Evolutionary conservation across 2,329 filamentous ascomycete genomes (phyloP), one percentile per base, ranked within the genome.

Genomic region (Hypoxylon sp.): DNA sequence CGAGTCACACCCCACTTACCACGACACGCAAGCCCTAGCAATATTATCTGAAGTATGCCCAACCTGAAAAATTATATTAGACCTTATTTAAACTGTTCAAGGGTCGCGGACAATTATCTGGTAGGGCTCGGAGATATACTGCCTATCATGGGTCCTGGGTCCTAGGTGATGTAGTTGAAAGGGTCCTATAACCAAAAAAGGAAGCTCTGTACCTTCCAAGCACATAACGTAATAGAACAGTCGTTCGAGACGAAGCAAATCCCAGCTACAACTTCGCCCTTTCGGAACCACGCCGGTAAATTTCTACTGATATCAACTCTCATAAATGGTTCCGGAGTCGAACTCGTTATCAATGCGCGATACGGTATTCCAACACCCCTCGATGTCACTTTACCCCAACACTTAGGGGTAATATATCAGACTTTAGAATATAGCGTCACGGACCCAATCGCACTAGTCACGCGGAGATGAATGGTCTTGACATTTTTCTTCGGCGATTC

Each of bases 1-100:
- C 38, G 36, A 41, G 34, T 41, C 34, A 41, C 38, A 21, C 51
- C 51, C 38, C 38, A 28, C 51, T 43, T 41, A 7, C 30, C 21
- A 25, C 34, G n/a, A 28, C 25, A 38, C 38, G 19, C 34, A 11
- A 53, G 10, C 2, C 19, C 38, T 23, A 4, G 13, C 34, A 28
- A 28, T 2, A 36, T 23, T 5, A 17, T 19, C 34, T 53, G 14
- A 38, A 17, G n/a, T 25, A 19, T n/a, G n/a, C 21, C 38, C 23
- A 14, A 53, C 19, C 13, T 17, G 21, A 53, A 41, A 23, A 10
- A 11, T 17, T 53, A 41, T 53, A 53, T 36, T 43, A 53, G 25
- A 21, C 28, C 49, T 17, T 41, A 11, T n/a, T 41, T 25, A 41
- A 30, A 28, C 34, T 9, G 17, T 17, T 7, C 10, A 11, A 19